phyloP scores from a whole-genome alignment of 2,329 filamentous ascomycete genomes.

The Alternaria arborescens region DNA sequence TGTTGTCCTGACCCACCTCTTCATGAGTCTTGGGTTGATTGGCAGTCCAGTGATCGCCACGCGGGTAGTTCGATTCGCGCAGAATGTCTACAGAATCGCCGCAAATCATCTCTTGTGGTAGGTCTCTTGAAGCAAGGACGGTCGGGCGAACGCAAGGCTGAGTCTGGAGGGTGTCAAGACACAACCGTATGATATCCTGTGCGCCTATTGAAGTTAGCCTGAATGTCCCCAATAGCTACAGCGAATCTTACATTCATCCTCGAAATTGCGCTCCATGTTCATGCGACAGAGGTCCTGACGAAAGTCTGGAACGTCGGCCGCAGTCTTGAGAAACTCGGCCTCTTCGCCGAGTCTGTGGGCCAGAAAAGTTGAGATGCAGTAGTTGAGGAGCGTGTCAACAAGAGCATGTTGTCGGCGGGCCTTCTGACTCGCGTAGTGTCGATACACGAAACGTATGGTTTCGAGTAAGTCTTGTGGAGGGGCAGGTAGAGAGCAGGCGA shows the following conservation, averaged over 20 bases:
- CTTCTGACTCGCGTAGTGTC: slow-evolving; percentile 33
- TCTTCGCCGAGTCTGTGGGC: slow-evolving; percentile 50
- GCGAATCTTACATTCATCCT: slow-evolving; percentile 52
- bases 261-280: slow-evolving; percentile 49
- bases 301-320: slow-evolving; percentile 50
- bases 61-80: background rate
- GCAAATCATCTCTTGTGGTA: slow-evolving; percentile 17
- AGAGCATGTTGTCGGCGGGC: slow-evolving; percentile 39
- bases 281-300: slow-evolving; percentile 53
- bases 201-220: slow-evolving; percentile 22
- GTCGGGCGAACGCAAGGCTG: slow-evolving; percentile 12
- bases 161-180: slow-evolving; percentile 14
- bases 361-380: slow-evolving; percentile 53
- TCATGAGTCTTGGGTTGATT: background rate
- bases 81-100: background rate
- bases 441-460: slow-evolving; percentile 51
- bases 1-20: slow-evolving; percentile 3
- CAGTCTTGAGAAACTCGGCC: slow-evolving; percentile 48
- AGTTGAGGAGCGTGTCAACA: slow-evolving; percentile 53
- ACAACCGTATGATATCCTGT: slow-evolving; percentile 23
- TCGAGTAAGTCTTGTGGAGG: slow-evolving; percentile 52
- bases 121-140: slow-evolving; percentile 17
- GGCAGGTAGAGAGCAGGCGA: slow-evolving; percentile 48
- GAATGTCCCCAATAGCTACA: background rate
- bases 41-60: background rate